phyloP scores from a whole-genome alignment of 257 asterid genomes.

The Lycium ferocissimum region DNA sequence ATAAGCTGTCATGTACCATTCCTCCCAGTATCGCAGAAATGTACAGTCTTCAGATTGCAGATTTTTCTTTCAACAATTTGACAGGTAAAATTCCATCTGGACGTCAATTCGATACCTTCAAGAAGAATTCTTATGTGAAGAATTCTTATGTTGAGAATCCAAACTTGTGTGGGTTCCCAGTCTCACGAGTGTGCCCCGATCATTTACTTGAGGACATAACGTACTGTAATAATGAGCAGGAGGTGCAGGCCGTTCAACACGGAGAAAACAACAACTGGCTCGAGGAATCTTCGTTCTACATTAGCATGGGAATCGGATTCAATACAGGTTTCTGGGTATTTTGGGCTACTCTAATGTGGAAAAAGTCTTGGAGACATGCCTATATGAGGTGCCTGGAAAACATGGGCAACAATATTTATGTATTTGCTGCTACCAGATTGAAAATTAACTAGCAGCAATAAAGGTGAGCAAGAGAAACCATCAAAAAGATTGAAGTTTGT shows the following conservation, averaged over 20 bases:
- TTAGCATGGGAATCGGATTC: not conserved
- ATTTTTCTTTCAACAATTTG: conserved; percentile 14
- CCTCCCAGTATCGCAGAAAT: not conserved
- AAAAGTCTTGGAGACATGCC: conserved; percentile 26
- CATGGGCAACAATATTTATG: conserved; percentile 24
- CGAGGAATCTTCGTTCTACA: not conserved
- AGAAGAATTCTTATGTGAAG: not conserved
- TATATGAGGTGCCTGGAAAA: conserved; percentile 22
- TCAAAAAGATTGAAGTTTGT: not conserved
- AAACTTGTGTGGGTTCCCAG: not conserved
- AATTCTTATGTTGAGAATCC: not conserved
- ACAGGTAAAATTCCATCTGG: conserved; percentile 19
- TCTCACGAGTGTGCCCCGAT: not conserved
- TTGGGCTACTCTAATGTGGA: not conserved
- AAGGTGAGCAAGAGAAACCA: no score
- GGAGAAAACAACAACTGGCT: not conserved
- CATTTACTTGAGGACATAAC: not conserved
- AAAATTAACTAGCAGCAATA: not conserved
- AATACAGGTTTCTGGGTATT: not conserved
- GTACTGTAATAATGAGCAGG: not conserved
- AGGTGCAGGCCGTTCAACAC: not conserved
- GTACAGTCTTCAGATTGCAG: accelerated
- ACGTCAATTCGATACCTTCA: accelerated
- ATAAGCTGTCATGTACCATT: not conserved
- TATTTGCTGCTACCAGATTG: conserved; percentile 16